phyloP scores from a whole-genome alignment of 23 red algal species.

The Gracilaria gracilis region DNA sequence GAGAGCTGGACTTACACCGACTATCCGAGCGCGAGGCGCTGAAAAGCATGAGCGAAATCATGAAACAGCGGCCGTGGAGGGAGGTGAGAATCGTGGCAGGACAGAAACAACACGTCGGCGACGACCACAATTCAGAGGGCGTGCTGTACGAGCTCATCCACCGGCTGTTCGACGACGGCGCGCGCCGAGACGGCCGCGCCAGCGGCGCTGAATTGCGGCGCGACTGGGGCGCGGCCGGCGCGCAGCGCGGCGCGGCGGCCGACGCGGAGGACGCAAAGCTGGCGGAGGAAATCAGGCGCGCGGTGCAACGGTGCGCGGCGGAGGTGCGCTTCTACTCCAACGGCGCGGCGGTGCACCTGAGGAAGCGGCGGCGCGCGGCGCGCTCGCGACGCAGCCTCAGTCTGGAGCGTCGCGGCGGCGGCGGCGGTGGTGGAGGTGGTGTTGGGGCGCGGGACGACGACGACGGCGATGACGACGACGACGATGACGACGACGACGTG shows the following conservation, averaged over 20 bases:
- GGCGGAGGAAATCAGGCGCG: neutral
- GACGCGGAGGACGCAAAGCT: neutral
- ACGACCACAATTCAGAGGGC: constrained; percentile 49
- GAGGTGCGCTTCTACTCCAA: constrained; percentile 36
- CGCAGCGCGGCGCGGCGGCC: neutral
- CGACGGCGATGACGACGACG: no score
- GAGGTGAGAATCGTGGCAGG: constrained; percentile 56
- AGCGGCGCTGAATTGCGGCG: no score
- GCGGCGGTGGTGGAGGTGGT: no score
- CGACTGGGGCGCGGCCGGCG: no score
- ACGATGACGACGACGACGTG: neutral
- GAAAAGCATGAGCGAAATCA: neutral
- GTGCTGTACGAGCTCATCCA: constrained; percentile 28
- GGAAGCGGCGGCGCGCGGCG: constrained; percentile 2
- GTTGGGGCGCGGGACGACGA: no score
- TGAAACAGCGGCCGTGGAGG: constrained; percentile 38
- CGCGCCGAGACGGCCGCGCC: no score
- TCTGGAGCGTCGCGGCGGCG: neutral
- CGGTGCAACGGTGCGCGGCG: neutral
- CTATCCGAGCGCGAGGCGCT: constrained; percentile 16
- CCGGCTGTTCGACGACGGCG: constrained; percentile 16
- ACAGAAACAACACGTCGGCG: constrained; percentile 35
- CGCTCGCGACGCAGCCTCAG: neutral
- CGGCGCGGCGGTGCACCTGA: constrained; percentile 39
- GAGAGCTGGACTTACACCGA: constrained; percentile 44